These are phyloP conservation scores for Aspergillus fijiensis DNA, from an alignment of 2,329 filamentous ascomycete genomes.

Conservation along the genomic window DNA sequence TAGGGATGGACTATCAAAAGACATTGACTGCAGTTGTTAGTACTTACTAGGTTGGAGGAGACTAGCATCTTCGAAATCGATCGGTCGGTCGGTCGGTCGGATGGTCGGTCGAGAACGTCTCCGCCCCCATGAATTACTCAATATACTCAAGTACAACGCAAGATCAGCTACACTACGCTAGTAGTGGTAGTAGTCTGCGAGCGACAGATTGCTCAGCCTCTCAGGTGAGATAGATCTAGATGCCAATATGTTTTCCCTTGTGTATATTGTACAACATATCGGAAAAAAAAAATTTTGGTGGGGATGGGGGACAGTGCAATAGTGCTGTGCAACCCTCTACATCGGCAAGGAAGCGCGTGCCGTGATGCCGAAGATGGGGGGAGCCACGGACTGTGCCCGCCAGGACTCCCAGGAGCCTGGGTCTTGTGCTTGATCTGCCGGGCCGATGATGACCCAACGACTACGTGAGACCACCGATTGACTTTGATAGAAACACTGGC, in stretches of 20 bases:
- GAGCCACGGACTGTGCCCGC: neutral
- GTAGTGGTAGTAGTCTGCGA: no score
- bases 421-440: slow-evolving; percentile 14
- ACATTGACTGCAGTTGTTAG: no score
- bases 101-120: slow-evolving; percentile 5
- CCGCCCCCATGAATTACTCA: neutral
- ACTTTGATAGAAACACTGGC: neutral
- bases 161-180: neutral
- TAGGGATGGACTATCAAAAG: neutral
- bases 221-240: no score
- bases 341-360: slow-evolving; percentile 8
- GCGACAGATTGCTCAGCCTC: no score
- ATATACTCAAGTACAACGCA: neutral
- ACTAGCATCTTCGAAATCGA: neutral
- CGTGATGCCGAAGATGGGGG: slow-evolving; percentile 10
- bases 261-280: no score
- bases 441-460: slow-evolving; percentile 15
- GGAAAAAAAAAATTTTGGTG: no score
- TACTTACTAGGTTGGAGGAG: no score
- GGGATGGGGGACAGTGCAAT: neutral
- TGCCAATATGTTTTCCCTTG: no score
- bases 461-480: neutral
- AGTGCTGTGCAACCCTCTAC: neutral
- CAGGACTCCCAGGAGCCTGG: no score
- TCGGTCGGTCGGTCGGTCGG: slow-evolving; percentile 1